Conservation (phyloP, 2,329 filamentous ascomycete genomes). For the Ustilaginoidea virens region DNA sequence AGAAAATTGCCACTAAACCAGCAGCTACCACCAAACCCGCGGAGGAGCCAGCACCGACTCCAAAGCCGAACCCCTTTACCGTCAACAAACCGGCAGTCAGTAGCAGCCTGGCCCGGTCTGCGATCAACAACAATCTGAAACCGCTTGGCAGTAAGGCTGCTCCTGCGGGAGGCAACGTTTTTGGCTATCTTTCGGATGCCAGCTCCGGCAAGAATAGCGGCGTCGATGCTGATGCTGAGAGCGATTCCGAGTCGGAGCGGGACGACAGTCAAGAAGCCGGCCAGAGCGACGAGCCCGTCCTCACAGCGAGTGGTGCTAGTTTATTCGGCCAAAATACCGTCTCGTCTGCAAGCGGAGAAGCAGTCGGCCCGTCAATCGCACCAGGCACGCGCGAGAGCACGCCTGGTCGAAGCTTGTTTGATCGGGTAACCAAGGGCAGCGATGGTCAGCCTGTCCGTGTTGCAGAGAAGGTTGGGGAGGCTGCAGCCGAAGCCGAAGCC, state of each 20-base stretch:
- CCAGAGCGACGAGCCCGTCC: conserved; percentile 27
- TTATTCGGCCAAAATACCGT: too few relatives aligned
- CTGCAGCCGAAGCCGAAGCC: not conserved
- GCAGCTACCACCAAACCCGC: conserved; percentile 12
- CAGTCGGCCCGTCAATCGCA: conserved; percentile 17
- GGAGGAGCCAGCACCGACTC: conserved; percentile 11
- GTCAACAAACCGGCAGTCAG: conserved; percentile 18
- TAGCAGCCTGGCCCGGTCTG: conserved; percentile 24
- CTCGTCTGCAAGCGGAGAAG: conserved; percentile 15
- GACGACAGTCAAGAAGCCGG: conserved; percentile 27
- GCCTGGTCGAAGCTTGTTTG: conserved; percentile 36
- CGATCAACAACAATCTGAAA: conserved; percentile 26
- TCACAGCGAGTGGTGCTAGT: conserved; percentile 23
- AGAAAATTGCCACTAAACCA: conserved; percentile 34
- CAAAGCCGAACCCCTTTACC: conserved; percentile 18
- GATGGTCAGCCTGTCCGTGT: conserved; percentile 34
- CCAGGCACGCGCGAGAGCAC: conserved; percentile 29
- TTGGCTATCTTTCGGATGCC: conserved; percentile 41
- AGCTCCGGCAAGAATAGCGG: conserved; percentile 40
- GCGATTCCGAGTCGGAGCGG: conserved; percentile 26
- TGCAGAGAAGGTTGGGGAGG: conserved; percentile 11
- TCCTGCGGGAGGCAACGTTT: conserved; percentile 32
- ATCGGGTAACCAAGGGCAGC: conserved; percentile 34
- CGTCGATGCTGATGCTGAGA: conserved; percentile 30
- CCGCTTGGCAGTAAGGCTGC: conserved; percentile 11